These are phyloP conservation scores for Penicillium canariense DNA, from an alignment of 495 filamentous ascomycete genomes.

Conservation along the genomic window DNA sequence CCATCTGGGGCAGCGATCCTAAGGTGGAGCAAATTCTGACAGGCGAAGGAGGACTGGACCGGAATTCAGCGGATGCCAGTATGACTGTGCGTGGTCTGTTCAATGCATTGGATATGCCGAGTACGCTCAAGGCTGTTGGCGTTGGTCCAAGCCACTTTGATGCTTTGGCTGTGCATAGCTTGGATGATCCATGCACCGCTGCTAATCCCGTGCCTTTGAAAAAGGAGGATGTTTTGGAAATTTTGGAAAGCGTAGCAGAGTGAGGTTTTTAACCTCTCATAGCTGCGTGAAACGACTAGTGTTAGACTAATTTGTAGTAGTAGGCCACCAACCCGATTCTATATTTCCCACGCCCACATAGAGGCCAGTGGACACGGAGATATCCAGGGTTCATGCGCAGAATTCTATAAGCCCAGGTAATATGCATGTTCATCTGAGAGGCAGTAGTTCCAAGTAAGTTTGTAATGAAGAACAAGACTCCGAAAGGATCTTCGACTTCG, in stretches of 20 bases:
- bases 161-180: background rate
- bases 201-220: slow-evolving; percentile 7
- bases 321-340: too few species aligned
- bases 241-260: background rate
- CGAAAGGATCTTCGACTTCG: too few species aligned
- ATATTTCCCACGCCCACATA: too few species aligned
- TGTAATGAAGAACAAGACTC: too few species aligned
- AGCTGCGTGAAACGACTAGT: too few species aligned
- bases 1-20: background rate
- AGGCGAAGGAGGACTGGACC: background rate
- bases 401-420: too few species aligned
- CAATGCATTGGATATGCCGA: background rate
- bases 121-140: slow-evolving; percentile 1
- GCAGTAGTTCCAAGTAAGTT: too few species aligned
- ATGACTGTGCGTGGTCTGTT: background rate
- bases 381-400: too few species aligned
- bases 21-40: background rate
- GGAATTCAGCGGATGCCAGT: background rate
- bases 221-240: background rate
- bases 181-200: slow-evolving; percentile 2
- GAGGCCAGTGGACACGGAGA: too few species aligned
- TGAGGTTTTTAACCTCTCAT: background rate
- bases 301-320: too few species aligned
- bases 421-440: too few species aligned
- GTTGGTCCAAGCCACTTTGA: slow-evolving; percentile 1